A percentile compares a stretch with the other conserved stretches of the same genome.
phyloP scores from a whole-genome alignment of 2,329 filamentous ascomycete species.

The Phaeosphaeriaceae sp. region DNA sequence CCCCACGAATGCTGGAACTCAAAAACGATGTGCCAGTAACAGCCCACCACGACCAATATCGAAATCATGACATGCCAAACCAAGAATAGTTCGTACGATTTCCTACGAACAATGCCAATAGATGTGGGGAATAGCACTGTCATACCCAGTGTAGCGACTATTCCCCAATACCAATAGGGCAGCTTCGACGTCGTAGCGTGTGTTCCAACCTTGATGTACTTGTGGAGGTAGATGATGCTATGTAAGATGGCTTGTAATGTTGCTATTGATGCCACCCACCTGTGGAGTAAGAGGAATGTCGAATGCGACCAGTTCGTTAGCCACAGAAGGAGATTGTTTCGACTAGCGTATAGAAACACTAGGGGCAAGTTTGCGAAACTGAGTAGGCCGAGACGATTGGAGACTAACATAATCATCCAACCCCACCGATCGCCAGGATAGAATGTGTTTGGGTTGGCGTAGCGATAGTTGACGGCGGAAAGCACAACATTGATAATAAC shows the following conservation, averaged over 20 bases:
- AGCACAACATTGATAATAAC: slow-evolving; percentile 25
- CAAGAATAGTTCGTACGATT: slow-evolving; percentile 48
- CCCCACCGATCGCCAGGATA: neutral
- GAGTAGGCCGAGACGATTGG: slow-evolving; percentile 37
- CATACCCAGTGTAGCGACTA: slow-evolving; percentile 16
- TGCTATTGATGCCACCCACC: slow-evolving; percentile 47
- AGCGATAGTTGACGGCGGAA: slow-evolving; percentile 37
- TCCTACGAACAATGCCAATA: slow-evolving; percentile 11
- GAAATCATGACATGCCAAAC: slow-evolving; percentile 52
- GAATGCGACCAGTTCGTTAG: slow-evolving; percentile 58
- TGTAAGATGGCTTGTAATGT: slow-evolving; percentile 57
- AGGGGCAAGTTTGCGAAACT: slow-evolving; percentile 51
- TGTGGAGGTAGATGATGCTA: slow-evolving; percentile 50
- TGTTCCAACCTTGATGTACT: slow-evolving; percentile 36
- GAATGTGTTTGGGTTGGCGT: neutral
- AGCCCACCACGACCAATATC: slow-evolving; percentile 51
- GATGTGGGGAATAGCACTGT: slow-evolving; percentile 10
- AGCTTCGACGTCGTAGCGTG: slow-evolving; percentile 48
- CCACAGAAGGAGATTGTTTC: slow-evolving; percentile 59
- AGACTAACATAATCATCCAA: too few species aligned
- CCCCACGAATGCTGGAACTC: slow-evolving; percentile 46
- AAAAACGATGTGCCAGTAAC: slow-evolving; percentile 52
- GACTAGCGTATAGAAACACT: slow-evolving; percentile 52
- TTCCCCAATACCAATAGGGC: slow-evolving; percentile 24
- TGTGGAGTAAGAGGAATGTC: slow-evolving; percentile 58